These are phyloP conservation scores for Sporisorium graminicola DNA, from an alignment of 1,284 basidiomycete species.

Conservation along the genomic window DNA sequence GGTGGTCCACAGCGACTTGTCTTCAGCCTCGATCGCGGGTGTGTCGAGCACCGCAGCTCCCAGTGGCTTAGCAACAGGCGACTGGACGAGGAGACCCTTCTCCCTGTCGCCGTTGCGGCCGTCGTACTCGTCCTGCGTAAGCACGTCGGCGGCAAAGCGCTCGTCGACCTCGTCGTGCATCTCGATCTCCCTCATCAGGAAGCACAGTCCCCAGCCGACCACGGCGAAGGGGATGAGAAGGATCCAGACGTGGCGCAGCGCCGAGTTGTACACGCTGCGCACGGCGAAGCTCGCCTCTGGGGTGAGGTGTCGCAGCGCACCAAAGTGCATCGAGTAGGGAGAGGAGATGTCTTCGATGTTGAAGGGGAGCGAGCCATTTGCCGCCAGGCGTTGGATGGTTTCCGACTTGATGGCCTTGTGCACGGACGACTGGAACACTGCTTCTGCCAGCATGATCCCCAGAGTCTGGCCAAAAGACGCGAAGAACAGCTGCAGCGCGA, in stretches of 20 bases:
- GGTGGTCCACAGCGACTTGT: neutral
- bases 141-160: slow-evolving; percentile 23
- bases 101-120: slow-evolving; percentile 8
- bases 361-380: slow-evolving; percentile 35
- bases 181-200: slow-evolving; percentile 31
- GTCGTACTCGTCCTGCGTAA: neutral
- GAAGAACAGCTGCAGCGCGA: slow-evolving; percentile 38
- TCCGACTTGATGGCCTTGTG: slow-evolving; percentile 30
- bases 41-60: neutral
- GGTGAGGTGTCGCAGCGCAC: slow-evolving; percentile 6
- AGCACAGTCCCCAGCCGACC: slow-evolving; percentile 21
- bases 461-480: slow-evolving; percentile 47
- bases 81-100: neutral
- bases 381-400: slow-evolving; percentile 13
- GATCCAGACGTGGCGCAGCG: slow-evolving; percentile 32
- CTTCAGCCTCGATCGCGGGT: neutral
- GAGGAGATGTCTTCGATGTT: slow-evolving; percentile 38
- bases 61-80: neutral
- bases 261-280: slow-evolving; percentile 19
- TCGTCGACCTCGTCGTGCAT: slow-evolving; percentile 48
- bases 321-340: slow-evolving; percentile 35
- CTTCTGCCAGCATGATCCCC: slow-evolving; percentile 48
- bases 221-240: slow-evolving; percentile 33
- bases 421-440: slow-evolving; percentile 42
- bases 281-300: slow-evolving; percentile 17